A percentile compares a stretch with the other conserved stretches of the same genome.
Conservation (phyloP, 192 early-diverging fungal species). For the Chytriomyces confervae region DNA sequence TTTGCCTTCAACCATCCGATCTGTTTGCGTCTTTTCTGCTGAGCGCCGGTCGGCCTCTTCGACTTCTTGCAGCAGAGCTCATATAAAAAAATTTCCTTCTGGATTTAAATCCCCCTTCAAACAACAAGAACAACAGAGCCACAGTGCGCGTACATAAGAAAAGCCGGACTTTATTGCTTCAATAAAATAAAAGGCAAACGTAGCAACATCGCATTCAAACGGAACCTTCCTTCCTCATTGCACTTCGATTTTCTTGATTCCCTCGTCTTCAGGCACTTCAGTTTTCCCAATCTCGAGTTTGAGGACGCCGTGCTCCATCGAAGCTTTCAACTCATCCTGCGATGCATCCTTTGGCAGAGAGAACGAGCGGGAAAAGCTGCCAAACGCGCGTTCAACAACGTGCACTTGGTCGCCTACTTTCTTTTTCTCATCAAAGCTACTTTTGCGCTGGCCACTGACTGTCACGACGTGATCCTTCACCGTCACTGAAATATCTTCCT, state of each 20-base stretch:
- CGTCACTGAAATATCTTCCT: slow-evolving; percentile 57
- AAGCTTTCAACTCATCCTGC: slow-evolving; percentile 13
- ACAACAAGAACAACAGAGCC: too few relatives aligned
- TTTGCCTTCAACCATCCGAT: too few relatives aligned
- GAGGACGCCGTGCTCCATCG: slow-evolving; percentile 33
- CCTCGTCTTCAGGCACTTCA: slow-evolving; percentile 12
- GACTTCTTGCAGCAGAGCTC: too few relatives aligned
- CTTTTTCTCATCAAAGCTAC: slow-evolving; percentile 40
- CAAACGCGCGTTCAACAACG: slow-evolving; percentile 55
- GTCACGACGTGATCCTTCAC: slow-evolving; percentile 50
- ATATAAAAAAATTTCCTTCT: too few relatives aligned
- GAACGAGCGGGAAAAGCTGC: slow-evolving; percentile 53
- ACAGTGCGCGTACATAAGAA: too few relatives aligned
- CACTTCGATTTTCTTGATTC: slow-evolving; percentile 30
- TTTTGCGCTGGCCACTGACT: slow-evolving; percentile 52
- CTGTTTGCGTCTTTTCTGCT: too few relatives aligned
- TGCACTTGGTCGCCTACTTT: slow-evolving; percentile 44
- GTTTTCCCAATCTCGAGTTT: slow-evolving; percentile 30
- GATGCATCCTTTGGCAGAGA: slow-evolving; percentile 47
- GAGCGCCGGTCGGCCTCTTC: too few relatives aligned
- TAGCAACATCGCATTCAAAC: too few relatives aligned
- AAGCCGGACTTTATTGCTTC: too few relatives aligned
- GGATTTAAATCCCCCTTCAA: too few relatives aligned
- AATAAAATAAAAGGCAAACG: too few relatives aligned
- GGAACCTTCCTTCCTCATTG: slow-evolving; percentile 8